These are phyloP conservation scores for Alternaria sp. DNA, from an alignment of 2,329 filamentous ascomycete genomes.

Conservation along the genomic window DNA sequence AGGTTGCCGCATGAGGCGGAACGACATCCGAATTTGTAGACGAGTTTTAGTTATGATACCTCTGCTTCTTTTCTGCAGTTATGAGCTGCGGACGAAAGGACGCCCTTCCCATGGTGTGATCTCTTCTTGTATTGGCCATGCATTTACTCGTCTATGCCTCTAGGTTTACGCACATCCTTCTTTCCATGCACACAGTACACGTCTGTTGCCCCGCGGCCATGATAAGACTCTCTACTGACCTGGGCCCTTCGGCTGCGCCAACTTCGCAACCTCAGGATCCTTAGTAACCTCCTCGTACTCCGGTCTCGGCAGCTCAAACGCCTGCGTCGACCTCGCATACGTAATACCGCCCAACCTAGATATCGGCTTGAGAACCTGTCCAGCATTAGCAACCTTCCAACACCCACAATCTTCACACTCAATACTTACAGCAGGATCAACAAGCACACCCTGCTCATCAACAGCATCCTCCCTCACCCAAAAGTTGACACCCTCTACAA, in stretches of 20 bases:
- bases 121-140: neutral
- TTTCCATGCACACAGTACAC: neutral
- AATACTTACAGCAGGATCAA: constrained; percentile 71
- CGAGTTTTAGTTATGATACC: constrained; percentile 7
- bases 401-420: neutral
- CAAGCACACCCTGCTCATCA: constrained; percentile 74
- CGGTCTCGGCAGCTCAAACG: constrained; percentile 72
- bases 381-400: neutral
- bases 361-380: constrained; percentile 74
- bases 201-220: neutral
- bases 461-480: constrained; percentile 91
- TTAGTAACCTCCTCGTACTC: constrained; percentile 55
- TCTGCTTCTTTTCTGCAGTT: neutral
- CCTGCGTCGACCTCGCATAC: constrained; percentile 75
- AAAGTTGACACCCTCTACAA: constrained; percentile 84
- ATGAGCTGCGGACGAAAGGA: neutral
- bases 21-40: neutral
- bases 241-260: constrained; percentile 48
- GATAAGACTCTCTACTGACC: neutral
- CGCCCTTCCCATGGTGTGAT: neutral
- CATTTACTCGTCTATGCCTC: neutral
- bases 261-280: constrained; percentile 63
- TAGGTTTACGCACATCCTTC: neutral
- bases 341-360: constrained; percentile 84
- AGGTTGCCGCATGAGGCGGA: neutral